Evolutionary conservation across 75 land plant genomes (phyloP), one percentile per base, ranked within the genome.

Genomic region (Pseudotsuga menziesii): DNA sequence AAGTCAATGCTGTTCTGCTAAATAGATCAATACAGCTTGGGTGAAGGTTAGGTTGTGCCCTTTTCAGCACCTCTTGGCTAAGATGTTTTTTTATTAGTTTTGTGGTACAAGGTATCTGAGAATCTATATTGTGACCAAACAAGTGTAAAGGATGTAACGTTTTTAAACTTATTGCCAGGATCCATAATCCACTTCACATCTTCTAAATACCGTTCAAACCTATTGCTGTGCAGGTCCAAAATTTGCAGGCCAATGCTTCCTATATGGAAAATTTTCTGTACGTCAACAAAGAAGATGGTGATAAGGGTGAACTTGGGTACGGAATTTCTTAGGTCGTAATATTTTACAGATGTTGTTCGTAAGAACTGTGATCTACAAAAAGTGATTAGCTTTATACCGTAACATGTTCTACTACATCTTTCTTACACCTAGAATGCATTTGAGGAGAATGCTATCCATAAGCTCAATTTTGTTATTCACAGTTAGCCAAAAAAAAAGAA

Each of bases 241-340:
- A 82, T 61, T 57, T 85, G 56, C 87, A 85, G 48, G 87, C 87
- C 32, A 85, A 82, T 74, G 84, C 87, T 8, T 82, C 75, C 54
- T 82, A 82, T 73, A 82, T 85, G 87, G 84, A 82, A 14, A 85
- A 82, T 25, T 85, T 85, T 75, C 59, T 85, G 17, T 57, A 79
- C 15, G 56, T 82, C n/a, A 73, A 58, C 20, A 77, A 64, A 61
- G 80, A 85, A 25, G 80, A 85, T 44, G 78, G 74, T 57, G 41
- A 72, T 17, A 80, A 64, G 29, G 87, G 87, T 13, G 87, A 85
- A 75, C 81, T 85, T 2, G 72, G 73, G 73, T 85, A 82, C 14
- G 85, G 78, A 15, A 56, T 73, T 57, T n/a, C 22, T 48, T 48
- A 48, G 54, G 12, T 48, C 54, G 9, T 11, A 48, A 48, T 48